Base-by-base conservation (phyloP, 2,329 filamentous ascomycete species). In the Fusarium annulatum region DNA sequence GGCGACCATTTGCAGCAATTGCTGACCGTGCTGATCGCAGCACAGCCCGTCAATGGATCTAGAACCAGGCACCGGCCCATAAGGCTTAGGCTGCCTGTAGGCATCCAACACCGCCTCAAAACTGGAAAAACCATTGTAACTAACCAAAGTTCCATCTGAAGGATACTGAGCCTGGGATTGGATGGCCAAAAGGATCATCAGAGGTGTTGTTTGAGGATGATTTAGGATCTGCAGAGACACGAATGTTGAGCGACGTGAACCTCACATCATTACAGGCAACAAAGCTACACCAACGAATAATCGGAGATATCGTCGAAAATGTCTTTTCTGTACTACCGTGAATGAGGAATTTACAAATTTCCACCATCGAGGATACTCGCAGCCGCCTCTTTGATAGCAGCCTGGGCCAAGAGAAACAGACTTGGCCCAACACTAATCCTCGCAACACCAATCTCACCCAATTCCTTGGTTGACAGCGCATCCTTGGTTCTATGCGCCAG, bases 361-460 rank as follows among this genome's bases (percentile, higher is more conserved):
- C 79, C 78, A 9, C 78, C 79, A 9, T 26, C 62, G 3, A 84
- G 68, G 39, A 84, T 80, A 12, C 76, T 78, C 18, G 56, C 52
- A 3, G 82, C 83, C 3, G 79, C 77, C 19, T 79, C 69, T 72
- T 82, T 83, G 21, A 83, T 77, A 5, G 81, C 80, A 38, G 77
- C 76, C 78, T 85, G 84, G 4, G 84, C 86, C 48, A 81, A 76
- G 3, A 78, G 69, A 73, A 82, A 86, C 65, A 89, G 65, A 30
- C 81, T 82, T 1, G 88, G 87, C 0, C 88, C 88, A 67, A 90
- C 79, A 77, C 87, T 89, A 69, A 90, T 84, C 70, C 88, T 85
- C 11, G 87, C 86, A 42, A 90, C 87, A 0, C 88, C 88, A 56
- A 89, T 79, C 46, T 83, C 75, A 8, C 79, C 82, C 73, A 89